Conservation (phyloP, 1,284 basidiomycete species). For the Leccinum subspadiceum region DNA sequence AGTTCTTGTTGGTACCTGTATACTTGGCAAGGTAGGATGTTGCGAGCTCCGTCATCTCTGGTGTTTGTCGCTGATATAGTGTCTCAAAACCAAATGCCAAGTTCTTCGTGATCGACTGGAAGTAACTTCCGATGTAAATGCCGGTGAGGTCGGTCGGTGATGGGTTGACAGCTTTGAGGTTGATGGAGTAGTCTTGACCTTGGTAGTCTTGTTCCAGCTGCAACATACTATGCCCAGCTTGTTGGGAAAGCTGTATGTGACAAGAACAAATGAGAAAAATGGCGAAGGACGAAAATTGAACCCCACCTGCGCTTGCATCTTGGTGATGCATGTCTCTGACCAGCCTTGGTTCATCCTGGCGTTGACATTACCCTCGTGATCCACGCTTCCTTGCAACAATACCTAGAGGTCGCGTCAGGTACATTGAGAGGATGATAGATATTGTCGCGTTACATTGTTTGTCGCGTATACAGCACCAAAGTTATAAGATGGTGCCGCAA, state of each 20-base stretch:
- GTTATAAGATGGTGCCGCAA: constrained; percentile 81
- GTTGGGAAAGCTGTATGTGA: constrained; percentile 54
- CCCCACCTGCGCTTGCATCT: constrained; percentile 86
- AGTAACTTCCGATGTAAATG: constrained; percentile 90
- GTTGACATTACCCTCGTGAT: constrained; percentile 90
- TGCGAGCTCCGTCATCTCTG: constrained; percentile 70
- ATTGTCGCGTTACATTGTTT: constrained; percentile 50
- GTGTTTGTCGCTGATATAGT: constrained; percentile 80
- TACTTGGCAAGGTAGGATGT: constrained; percentile 90
- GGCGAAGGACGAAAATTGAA: neutral
- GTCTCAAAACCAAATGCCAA: constrained; percentile 90
- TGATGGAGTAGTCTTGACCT: constrained; percentile 86
- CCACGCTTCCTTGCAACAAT: constrained; percentile 92
- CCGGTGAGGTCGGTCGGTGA: constrained; percentile 88
- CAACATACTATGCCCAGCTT: constrained; percentile 82
- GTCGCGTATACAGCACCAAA: constrained; percentile 94
- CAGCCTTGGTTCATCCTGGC: constrained; percentile 91
- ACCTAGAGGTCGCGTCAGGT: constrained; percentile 48
- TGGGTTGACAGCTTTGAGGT: constrained; percentile 92
- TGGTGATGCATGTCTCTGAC: constrained; percentile 78
- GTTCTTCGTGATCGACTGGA: constrained; percentile 94
- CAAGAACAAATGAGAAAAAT: constrained; percentile 13
- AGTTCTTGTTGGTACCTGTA: constrained; percentile 69
- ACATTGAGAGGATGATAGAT: neutral
- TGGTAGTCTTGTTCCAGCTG: constrained; percentile 95